Evolutionary conservation across 495 filamentous ascomycete genomes (phyloP), one percentile per base, ranked within the genome.

Genomic region (Annulohypoxylon bovei): DNA sequence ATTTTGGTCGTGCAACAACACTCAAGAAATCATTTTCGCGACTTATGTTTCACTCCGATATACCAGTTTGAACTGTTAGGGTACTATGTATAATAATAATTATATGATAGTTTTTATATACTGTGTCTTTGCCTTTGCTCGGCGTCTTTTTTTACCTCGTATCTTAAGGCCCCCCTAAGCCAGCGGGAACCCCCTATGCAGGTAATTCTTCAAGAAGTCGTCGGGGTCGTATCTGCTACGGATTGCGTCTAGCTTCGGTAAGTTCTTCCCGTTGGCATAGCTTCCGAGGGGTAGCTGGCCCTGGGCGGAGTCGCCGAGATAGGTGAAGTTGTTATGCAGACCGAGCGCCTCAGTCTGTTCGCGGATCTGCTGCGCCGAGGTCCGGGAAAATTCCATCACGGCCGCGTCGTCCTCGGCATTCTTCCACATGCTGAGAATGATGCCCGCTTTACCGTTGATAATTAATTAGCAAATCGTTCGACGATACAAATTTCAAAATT

Each of bases 351-450:
- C 27, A 23, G 56, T 60, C 39, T 60, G 25, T 23, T 60, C 25
- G 11, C 22, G 22, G 27, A 47, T 60, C 25, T 61, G 28, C 25
- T 37, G 42, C 11, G 58, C 58, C 27, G 58, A 61, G 28, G 12
- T 16, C 20, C 9, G 40, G 7, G 58, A 61, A 25, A 61, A 50
- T 44, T 61, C 23, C 6, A 61, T 18, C 30, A 61, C 42, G 40
- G 42, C 30, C 18, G 40, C 58, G 42, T 61, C 58, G 42, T 61
- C 58, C 22, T 61, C 42, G 30, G 40, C 56, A 4, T 60, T 47
- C 14, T 33, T 23, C 56, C 56, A 60, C 56, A 60, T 60, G 40
- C 56, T 60, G 14, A 60, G 40, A 47, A 60, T 47, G 56, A 60
- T 60, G 6, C 56, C 56, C 14, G 56, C 56, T 60, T 12, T 35